A percentile compares a stretch with the other conserved stretches of the same genome.
Evolutionary conservation across 495 filamentous ascomycete species (phyloP).

Genomic region (Talaromyces borbonicus): DNA sequence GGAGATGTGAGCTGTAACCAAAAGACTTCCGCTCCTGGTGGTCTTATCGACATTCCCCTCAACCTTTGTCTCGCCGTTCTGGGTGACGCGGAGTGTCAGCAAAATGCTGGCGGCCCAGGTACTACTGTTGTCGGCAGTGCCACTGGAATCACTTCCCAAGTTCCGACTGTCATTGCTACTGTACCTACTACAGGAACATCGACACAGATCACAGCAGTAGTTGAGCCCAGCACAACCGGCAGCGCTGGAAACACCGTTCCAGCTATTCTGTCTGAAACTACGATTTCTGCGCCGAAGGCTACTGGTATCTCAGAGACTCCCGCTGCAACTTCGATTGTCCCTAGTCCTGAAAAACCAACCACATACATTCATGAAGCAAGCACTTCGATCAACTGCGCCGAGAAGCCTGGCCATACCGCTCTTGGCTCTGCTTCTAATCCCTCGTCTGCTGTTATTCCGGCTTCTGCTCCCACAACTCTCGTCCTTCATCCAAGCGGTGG

Average conservation of each 20-base stretch:
- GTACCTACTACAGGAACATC: background rate
- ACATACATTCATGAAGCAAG: background rate
- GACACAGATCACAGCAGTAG: background rate
- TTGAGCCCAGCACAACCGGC: background rate
- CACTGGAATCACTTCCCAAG: constrained; percentile 1
- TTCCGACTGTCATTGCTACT: constrained; percentile 5
- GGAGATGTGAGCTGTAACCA: constrained; percentile 19
- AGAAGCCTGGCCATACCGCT: no score
- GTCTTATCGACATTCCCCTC: constrained; percentile 22
- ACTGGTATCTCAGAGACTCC: constrained; percentile 6
- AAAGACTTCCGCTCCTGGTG: background rate
- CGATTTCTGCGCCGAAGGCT: no score
- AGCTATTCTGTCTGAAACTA: no score
- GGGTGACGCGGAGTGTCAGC: constrained; percentile 19
- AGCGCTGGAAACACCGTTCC: background rate
- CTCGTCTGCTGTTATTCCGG: no score
- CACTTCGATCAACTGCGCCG: constrained; percentile 3
- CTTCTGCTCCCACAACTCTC: constrained; percentile 1
- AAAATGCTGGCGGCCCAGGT: background rate
- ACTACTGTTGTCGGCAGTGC: background rate
- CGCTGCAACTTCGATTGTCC: constrained; percentile 1
- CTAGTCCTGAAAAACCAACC: constrained; percentile 15
- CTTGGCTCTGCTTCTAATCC: no score
- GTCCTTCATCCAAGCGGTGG: background rate
- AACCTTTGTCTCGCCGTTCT: constrained; percentile 22